Evolutionary conservation across 331 rosid genomes (phyloP).

Genomic region (Arachis monticola): DNA sequence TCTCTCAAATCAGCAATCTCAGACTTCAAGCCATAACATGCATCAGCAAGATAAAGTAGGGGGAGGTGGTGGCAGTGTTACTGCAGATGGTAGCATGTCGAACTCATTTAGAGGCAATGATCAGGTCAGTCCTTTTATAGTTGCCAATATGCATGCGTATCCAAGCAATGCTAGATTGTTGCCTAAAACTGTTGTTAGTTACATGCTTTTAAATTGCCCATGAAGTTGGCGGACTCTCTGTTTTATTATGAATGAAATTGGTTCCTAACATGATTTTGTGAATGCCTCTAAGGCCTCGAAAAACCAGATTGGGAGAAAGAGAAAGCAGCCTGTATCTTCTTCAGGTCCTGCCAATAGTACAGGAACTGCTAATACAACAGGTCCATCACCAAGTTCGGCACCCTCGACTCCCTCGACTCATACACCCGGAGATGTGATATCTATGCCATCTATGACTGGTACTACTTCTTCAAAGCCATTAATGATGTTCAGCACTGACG

Average conservation of each 20-base stretch:
- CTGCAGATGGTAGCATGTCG: conserved; percentile 88
- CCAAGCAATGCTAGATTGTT: conserved; percentile 7
- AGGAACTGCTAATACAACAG: conserved; percentile 95
- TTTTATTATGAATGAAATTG: conserved; percentile 10
- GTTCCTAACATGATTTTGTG: conserved; percentile 54
- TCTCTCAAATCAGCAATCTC: conserved; percentile 88
- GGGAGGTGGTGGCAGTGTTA: conserved; percentile 81
- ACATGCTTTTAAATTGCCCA: not conserved
- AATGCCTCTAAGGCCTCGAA: conserved; percentile 78
- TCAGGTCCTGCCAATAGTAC: conserved; percentile 99
- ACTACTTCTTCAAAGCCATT: conserved; percentile 92
- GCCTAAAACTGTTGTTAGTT: not conserved
- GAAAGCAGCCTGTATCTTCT: conserved; percentile 96
- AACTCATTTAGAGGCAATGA: conserved; percentile 97
- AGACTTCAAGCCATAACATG: conserved; percentile 70
- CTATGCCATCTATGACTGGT: conserved; percentile 92
- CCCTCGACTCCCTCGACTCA: conserved; percentile 99
- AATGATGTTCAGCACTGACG: conserved; percentile 86
- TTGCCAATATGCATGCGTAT: conserved; percentile 10
- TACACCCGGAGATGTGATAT: conserved; percentile 98
- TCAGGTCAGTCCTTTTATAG: conserved; percentile 75
- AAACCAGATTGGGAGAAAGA: conserved; percentile 95
- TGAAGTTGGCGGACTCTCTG: conserved; percentile 6
- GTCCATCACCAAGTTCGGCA: conserved; percentile 98
- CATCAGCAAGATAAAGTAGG: conserved; percentile 95